Evolutionary conservation across 179 eudicot genomes (phyloP).

Genomic region (Drosera spatulata): DNA sequence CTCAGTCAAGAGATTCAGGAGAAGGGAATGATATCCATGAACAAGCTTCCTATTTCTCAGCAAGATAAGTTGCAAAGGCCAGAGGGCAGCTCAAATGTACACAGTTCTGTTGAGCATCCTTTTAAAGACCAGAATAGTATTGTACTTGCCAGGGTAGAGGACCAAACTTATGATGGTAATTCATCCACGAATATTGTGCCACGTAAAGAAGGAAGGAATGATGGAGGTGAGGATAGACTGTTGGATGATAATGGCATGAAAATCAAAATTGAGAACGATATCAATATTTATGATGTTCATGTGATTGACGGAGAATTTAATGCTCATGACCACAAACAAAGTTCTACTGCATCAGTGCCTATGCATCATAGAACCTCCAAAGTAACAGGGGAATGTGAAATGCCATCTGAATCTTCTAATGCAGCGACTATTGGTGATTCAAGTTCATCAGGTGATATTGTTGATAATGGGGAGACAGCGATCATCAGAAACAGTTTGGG

Average conservation of each 20-base stretch:
- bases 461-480: slow-evolving; percentile 10
- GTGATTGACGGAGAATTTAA: slow-evolving; percentile 31
- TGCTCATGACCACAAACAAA: slow-evolving; percentile 7
- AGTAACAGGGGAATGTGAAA: slow-evolving; percentile 9
- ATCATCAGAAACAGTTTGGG: slow-evolving; percentile 27
- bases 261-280: slow-evolving; percentile 7
- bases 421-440: slow-evolving; percentile 4
- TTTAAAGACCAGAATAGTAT: slow-evolving; percentile 12
- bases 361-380: slow-evolving; percentile 8
- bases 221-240: slow-evolving; percentile 9
- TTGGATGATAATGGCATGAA: slow-evolving; percentile 8
- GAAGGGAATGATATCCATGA: slow-evolving; percentile 29
- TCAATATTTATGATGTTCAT: slow-evolving; percentile 61
- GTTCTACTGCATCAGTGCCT: slow-evolving; percentile 4
- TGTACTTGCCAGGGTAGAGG: slow-evolving; percentile 10
- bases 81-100: background rate
- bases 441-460: slow-evolving; percentile 8
- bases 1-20: slow-evolving; percentile 25
- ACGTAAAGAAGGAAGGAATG: slow-evolving; percentile 12
- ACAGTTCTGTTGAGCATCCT: slow-evolving; percentile 3
- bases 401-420: slow-evolving; percentile 17
- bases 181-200: slow-evolving; percentile 7
- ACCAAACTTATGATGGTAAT: slow-evolving; percentile 11
- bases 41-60: slow-evolving; percentile 13
- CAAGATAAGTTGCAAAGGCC: background rate